Conservation (phyloP, 2,329 filamentous ascomycete species). For the Talaromyces albobiverticillius region DNA sequence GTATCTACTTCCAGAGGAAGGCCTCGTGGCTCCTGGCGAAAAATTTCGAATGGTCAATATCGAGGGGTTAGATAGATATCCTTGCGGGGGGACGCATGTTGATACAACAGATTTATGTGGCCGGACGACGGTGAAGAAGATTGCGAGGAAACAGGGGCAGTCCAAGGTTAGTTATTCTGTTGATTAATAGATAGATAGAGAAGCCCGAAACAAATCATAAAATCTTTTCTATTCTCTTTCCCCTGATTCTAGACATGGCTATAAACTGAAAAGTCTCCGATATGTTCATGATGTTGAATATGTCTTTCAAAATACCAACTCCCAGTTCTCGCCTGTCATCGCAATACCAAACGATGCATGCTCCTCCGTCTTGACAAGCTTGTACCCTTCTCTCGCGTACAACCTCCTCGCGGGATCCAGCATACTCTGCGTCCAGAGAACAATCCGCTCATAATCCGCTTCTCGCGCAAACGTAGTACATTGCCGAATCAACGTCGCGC, state of each 20-base stretch:
- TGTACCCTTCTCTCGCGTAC: constrained; percentile 24
- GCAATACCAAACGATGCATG: constrained; percentile 20
- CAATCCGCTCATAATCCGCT: constrained; percentile 21
- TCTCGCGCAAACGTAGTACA: constrained; percentile 23
- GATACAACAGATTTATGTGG: constrained; percentile 22
- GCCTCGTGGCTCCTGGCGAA: constrained; percentile 16
- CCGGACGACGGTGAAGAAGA: constrained; percentile 26
- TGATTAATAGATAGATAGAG: neutral
- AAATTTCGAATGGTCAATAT: constrained; percentile 25
- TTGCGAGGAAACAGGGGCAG: constrained; percentile 28
- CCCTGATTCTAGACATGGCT: too few relatives aligned
- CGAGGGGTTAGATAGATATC: constrained; percentile 27
- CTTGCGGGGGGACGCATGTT: constrained; percentile 31
- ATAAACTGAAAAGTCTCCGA: neutral
- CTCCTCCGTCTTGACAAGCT: constrained; percentile 18
- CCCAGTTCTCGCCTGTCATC: constrained; percentile 24
- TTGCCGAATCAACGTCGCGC: constrained; percentile 18
- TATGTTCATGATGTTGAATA: too few relatives aligned
- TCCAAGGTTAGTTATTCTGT: constrained; percentile 26
- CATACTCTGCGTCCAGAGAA: constrained; percentile 24
- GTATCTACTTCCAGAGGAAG: constrained; percentile 18
- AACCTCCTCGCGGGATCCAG: constrained; percentile 21
- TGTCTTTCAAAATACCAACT: constrained; percentile 18
- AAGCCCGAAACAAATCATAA: neutral
- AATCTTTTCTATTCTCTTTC: too few relatives aligned